Percentiles rank a stretch among this genome's conserved stretches.
Conservation (phyloP, 2,329 filamentous ascomycete genomes). For the Cylindrodendrum hubeiense region DNA sequence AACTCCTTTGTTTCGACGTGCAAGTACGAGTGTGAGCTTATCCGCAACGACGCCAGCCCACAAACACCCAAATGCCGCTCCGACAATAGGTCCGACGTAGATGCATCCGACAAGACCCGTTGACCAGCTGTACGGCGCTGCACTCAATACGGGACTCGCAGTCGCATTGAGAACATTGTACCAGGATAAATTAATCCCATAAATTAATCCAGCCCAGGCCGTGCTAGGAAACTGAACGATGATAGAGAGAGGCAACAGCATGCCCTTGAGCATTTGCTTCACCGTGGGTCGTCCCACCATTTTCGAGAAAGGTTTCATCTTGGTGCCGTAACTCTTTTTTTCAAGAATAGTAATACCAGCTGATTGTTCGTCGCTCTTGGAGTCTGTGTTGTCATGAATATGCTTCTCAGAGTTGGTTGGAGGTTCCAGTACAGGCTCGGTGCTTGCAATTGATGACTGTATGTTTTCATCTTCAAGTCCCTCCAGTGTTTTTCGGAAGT, state of each 20-base stretch:
- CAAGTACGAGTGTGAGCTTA: constrained; percentile 46
- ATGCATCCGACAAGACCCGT: constrained; percentile 47
- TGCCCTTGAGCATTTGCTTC: no score
- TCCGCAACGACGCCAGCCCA: constrained; percentile 41
- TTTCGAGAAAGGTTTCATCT: no score
- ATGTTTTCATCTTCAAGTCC: no score
- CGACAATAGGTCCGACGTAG: constrained; percentile 48
- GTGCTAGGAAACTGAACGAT: not conserved
- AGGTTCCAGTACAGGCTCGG: no score
- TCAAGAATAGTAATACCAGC: no score
- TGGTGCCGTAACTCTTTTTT: no score
- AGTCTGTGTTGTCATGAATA: no score
- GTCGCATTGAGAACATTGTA: constrained; percentile 52
- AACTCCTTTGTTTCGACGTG: constrained; percentile 50
- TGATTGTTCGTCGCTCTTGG: no score
- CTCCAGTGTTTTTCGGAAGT: constrained; percentile 53
- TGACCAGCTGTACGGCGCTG: constrained; percentile 50
- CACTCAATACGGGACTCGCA: constrained; percentile 46
- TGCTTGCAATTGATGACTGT: no score
- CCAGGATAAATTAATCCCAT: constrained; percentile 51
- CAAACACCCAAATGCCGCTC: constrained; percentile 29
- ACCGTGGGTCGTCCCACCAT: no score
- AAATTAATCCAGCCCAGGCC: constrained; percentile 44
- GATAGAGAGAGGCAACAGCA: no score
- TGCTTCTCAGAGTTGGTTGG: no score